Evolutionary conservation across 2,329 filamentous ascomycete species (phyloP).

Genomic region (Sporothrix inflata): DNA sequence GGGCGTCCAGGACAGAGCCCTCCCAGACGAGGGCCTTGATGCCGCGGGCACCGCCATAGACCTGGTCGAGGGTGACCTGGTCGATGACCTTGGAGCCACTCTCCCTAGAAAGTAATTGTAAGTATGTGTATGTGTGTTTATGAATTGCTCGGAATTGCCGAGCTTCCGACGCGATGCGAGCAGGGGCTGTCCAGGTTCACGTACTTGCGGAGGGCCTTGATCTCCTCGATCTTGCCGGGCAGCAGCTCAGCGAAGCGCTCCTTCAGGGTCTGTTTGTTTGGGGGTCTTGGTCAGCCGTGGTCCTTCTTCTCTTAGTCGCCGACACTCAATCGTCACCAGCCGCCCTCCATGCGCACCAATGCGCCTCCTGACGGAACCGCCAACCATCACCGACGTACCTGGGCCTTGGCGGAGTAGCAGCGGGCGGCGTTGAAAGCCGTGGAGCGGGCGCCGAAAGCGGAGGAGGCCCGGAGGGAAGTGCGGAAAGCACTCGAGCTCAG

Average conservation of each 20-base stretch:
- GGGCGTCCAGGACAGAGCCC: constrained; percentile 94
- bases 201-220: constrained; percentile 97
- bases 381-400: constrained; percentile 57
- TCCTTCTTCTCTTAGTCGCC: background rate
- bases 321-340: background rate
- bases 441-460: constrained; percentile 65
- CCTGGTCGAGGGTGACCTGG: constrained; percentile 98
- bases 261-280: constrained; percentile 76
- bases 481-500: constrained; percentile 81
- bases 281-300: constrained; percentile 20
- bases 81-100: constrained; percentile 93
- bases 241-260: constrained; percentile 97
- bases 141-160: background rate
- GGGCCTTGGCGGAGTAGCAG: constrained; percentile 91
- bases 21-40: constrained; percentile 99
- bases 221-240: constrained; percentile 96
- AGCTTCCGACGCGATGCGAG: background rate
- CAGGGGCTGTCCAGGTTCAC: constrained; percentile 41
- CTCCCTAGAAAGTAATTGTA: constrained; percentile 62
- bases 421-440: constrained; percentile 80
- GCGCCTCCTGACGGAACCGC: background rate
- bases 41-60: constrained; percentile 97
- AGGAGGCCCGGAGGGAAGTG: constrained; percentile 69
- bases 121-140: background rate
- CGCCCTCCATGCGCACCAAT: background rate